Conservation (phyloP, 257 asterid genomes). For the Solanum infundibuliforme region DNA sequence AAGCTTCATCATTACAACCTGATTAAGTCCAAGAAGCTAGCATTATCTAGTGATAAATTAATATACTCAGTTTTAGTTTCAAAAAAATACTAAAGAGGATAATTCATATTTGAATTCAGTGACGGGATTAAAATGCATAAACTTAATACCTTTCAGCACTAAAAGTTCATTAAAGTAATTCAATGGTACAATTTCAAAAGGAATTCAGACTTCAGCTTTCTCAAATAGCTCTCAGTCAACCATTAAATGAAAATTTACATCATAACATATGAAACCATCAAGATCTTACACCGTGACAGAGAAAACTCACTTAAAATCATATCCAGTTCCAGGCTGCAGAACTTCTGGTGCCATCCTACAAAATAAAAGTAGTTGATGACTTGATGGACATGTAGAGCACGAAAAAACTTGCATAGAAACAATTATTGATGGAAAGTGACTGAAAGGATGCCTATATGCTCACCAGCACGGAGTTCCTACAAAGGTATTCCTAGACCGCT, state of each 20-base stretch:
- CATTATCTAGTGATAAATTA: background rate
- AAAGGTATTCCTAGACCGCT: conserved; percentile 91
- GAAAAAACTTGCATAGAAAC: background rate
- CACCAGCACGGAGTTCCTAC: conserved; percentile 99
- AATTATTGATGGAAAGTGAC: background rate
- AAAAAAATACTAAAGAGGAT: background rate
- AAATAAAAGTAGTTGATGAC: conserved; percentile 4
- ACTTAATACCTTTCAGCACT: background rate
- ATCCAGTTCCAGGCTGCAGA: conserved; percentile 97
- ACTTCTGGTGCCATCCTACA: conserved; percentile 99
- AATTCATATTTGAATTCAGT: background rate
- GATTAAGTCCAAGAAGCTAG: background rate
- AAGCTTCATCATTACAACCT: background rate
- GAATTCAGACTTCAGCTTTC: background rate
- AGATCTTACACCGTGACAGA: background rate
- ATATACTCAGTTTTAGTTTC: background rate
- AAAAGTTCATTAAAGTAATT: background rate
- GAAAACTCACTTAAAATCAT: conserved; percentile 85
- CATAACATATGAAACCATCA: background rate
- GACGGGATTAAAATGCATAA: background rate
- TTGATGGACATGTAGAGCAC: conserved; percentile 6
- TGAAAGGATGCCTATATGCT: background rate
- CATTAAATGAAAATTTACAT: background rate
- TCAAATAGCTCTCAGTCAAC: background rate
- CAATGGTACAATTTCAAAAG: background rate